phyloP scores from a whole-genome alignment of 192 early-diverging fungal genomes.

The Spinellus fusiger region DNA sequence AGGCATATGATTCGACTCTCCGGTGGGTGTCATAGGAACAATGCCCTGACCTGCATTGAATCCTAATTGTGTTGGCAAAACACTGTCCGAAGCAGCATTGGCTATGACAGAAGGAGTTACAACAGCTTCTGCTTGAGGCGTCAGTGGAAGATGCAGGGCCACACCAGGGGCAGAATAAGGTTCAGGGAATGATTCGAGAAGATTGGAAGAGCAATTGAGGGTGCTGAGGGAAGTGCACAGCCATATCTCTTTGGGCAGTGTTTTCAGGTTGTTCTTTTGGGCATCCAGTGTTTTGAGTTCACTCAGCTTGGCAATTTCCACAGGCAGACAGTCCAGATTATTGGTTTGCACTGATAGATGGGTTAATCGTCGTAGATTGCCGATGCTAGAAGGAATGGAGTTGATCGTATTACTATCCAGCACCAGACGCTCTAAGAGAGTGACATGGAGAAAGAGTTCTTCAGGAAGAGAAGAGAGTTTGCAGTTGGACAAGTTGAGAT shows the following conservation, averaged over 20 bases:
- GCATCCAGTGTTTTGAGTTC: conserved; percentile 60
- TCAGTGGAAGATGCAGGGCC: conserved; percentile 35
- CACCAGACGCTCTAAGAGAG: conserved; percentile 49
- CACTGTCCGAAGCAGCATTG: conserved; percentile 38
- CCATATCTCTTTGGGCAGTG: conserved; percentile 76
- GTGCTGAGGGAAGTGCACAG: conserved; percentile 55
- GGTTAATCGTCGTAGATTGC: conserved; percentile 44
- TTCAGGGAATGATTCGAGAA: conserved; percentile 75
- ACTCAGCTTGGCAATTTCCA: conserved; percentile 59
- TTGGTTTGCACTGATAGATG: conserved; percentile 65
- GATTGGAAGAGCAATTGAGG: conserved; percentile 79
- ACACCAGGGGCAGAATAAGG: conserved; percentile 42
- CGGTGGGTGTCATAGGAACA: conserved; percentile 10
- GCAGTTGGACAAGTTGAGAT: conserved; percentile 59
- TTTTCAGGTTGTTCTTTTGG: conserved; percentile 71
- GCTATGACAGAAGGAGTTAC: conserved; percentile 41
- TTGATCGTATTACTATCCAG: conserved; percentile 70
- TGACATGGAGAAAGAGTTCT: conserved; percentile 52
- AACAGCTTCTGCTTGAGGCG: conserved; percentile 34
- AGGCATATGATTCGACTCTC: not conserved
- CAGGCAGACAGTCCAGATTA: conserved; percentile 57
- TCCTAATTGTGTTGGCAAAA: conserved; percentile 29
- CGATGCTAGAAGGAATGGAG: conserved; percentile 57
- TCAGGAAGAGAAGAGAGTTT: conserved; percentile 62
- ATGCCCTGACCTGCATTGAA: conserved; percentile 36